Base-by-base conservation (phyloP, 208 protist species). In the Trypanosoma conorhini region DNA sequence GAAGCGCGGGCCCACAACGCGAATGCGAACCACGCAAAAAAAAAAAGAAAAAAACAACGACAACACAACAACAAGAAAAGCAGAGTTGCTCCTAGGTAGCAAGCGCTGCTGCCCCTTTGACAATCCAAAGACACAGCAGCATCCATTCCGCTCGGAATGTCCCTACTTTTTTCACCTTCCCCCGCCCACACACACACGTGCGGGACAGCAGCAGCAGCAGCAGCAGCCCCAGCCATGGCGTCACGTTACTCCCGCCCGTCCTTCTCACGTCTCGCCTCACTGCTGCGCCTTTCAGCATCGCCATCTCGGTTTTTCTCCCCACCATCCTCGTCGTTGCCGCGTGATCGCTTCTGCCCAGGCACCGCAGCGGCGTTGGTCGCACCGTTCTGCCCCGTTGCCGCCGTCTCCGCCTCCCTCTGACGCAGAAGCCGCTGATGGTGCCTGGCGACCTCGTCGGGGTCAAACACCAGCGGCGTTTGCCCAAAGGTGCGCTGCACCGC, bases 401-500 rank as follows among this genome's bases (percentile, higher is more conserved):
- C 17, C 21, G 44, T 44, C 9, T 31, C 5, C 9, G 22, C 40
- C 2, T 22, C 46, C 26, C 10, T 30, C 42, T 28, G 67, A 19
- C 56, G 70, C 46, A 46, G 24, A 19, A 61, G 50, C 46, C 58
- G 28, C 62, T 76, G 61, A 9, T 70, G 63, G 33, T 76, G 70
- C 62, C 64, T 54, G 15, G 70, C 70, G 22, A 76, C 55, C 17
- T 76, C 70, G 33, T 62, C 55, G 0, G 62, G 44, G 35, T 76
- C 70, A 70, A 70, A 63, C 24, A 44, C 54, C 10, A 76, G 7
- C 40, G 70, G 56, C 33, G 24, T 59, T 19, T 64, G 48, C 17
- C 54, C 62, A 65, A 76, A 70, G 35, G 33, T 57, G 22, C 50
- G 50, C 8, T 30, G 61, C 48, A 76, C 42, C 1, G 62, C 19